Percentiles rank a stretch among this genome's conserved stretches.
phyloP scores from a whole-genome alignment of 2,329 filamentous ascomycete species.

The Hypocrella siamensis region DNA sequence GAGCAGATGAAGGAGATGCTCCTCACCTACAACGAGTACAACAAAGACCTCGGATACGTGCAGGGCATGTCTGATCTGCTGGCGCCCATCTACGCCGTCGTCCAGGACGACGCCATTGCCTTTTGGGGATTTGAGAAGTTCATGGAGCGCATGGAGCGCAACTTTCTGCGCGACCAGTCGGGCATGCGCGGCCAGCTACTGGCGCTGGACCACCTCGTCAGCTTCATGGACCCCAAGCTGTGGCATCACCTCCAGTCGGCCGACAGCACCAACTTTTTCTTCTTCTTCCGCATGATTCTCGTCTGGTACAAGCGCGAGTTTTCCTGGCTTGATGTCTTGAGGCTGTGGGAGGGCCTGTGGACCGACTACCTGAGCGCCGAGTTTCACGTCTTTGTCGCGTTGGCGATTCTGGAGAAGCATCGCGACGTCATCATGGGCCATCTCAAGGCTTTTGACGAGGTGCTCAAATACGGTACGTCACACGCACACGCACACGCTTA shows the following conservation, averaged over 20 bases:
- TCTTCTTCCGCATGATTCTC: constrained; percentile 97
- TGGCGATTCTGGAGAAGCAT: constrained; percentile 92
- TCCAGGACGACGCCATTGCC: constrained; percentile 91
- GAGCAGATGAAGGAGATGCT: constrained; percentile 99
- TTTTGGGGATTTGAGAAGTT: constrained; percentile 96
- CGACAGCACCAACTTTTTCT: constrained; percentile 98
- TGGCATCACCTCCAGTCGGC: constrained; percentile 80
- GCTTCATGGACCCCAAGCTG: constrained; percentile 90
- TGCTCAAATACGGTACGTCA: constrained; percentile 77
- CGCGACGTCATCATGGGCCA: constrained; percentile 94
- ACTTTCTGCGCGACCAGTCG: constrained; percentile 88
- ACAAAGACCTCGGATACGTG: constrained; percentile 87
- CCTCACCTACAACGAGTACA: constrained; percentile 96
- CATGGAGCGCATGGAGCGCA: constrained; percentile 96
- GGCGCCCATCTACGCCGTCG: constrained; percentile 88
- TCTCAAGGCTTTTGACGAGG: constrained; percentile 86
- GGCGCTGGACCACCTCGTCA: constrained; percentile 84
- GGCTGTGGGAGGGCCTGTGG: constrained; percentile 88
- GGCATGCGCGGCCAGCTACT: constrained; percentile 89
- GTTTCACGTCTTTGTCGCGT: constrained; percentile 87
- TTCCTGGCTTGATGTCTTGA: constrained; percentile 69
- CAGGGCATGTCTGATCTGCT: constrained; percentile 98
- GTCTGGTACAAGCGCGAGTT: constrained; percentile 99
- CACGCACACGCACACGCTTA: no score
- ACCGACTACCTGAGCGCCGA: constrained; percentile 79